Conservation (phyloP, 2,329 filamentous ascomycete species). For the Xylariaceae sp. region DNA sequence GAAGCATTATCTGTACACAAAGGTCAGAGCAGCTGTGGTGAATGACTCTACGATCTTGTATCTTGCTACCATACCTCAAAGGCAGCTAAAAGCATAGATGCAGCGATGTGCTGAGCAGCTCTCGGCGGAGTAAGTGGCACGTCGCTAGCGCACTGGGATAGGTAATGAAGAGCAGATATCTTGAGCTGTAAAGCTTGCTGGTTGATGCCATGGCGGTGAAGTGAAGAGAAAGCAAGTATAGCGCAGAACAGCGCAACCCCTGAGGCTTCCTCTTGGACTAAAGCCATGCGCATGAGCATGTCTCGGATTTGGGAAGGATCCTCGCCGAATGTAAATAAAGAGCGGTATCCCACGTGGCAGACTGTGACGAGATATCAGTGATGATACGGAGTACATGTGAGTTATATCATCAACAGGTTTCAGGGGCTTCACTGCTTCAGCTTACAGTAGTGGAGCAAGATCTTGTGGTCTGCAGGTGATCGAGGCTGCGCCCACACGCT, state of each 20-base stretch:
- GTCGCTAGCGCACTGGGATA: slow-evolving; percentile 14
- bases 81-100: slow-evolving; percentile 23
- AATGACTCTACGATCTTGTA: background rate
- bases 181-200: slow-evolving; percentile 18
- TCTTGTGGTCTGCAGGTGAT: no score
- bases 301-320: slow-evolving; percentile 12
- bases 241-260: slow-evolving; percentile 15
- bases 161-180: slow-evolving; percentile 13
- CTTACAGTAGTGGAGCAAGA: no score
- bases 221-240: slow-evolving; percentile 20
- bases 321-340: slow-evolving; percentile 13
- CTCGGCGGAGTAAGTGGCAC: slow-evolving; percentile 6
- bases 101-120: slow-evolving; percentile 22
- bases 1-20: slow-evolving; percentile 15
- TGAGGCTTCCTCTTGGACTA: slow-evolving; percentile 12
- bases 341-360: slow-evolving; percentile 11
- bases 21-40: background rate
- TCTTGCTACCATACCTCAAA: slow-evolving; percentile 17
- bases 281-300: slow-evolving; percentile 17
- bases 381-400: no score
- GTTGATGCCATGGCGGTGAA: slow-evolving; percentile 15
- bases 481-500: no score
- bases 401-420: no score
- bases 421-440: no score
- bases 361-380: no score